Evolutionary conservation across 352 stramenopile species (phyloP).

Genomic region (Pythium dissotocum): DNA sequence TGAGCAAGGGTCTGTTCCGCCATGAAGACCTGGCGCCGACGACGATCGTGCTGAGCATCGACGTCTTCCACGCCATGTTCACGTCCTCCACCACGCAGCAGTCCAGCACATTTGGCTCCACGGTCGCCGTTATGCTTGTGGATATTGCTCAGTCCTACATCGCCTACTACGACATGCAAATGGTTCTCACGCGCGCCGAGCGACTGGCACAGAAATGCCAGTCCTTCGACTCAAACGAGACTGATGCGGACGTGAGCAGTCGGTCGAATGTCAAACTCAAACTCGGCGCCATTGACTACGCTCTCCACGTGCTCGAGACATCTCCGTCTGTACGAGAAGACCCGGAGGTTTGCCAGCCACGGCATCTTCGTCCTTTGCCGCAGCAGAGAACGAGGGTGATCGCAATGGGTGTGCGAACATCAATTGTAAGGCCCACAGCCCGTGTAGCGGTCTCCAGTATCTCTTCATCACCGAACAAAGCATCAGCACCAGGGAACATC

Average conservation of each 20-base stretch:
- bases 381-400: neutral
- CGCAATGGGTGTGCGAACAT: neutral
- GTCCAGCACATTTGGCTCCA: neutral
- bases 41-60: conserved; percentile 16
- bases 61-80: conserved; percentile 27
- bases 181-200: neutral
- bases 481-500: too few relatives aligned
- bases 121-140: conserved; percentile 1
- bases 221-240: neutral
- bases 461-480: too few relatives aligned
- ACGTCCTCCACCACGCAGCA: conserved; percentile 19
- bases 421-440: too few relatives aligned
- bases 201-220: neutral
- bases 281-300: conserved; percentile 1
- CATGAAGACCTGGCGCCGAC: conserved; percentile 11
- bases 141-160: conserved; percentile 3
- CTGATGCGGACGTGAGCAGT: too few relatives aligned
- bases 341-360: neutral
- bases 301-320: conserved; percentile 10
- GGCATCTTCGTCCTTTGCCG: neutral
- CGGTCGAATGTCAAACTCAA: neutral
- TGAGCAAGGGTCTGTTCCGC: conserved; percentile 4
- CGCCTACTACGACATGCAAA: neutral
- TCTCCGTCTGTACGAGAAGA: neutral
- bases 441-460: too few relatives aligned